phyloP scores from a whole-genome alignment of 495 filamentous ascomycete genomes.

The Aspergillus leporis region DNA sequence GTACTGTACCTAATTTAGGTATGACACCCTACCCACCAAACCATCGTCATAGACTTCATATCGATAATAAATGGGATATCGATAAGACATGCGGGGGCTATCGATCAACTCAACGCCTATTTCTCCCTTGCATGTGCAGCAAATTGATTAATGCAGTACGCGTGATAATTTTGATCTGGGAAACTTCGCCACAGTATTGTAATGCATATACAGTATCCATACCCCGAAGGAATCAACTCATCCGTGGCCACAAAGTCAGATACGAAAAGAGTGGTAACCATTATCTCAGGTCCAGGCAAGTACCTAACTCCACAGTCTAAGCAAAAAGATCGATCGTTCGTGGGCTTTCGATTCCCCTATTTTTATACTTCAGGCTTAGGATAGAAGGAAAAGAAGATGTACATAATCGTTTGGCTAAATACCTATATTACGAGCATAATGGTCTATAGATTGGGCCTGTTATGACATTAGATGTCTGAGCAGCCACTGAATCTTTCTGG shows the following conservation, averaged over 20 bases:
- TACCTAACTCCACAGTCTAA: background rate
- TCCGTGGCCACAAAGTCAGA: background rate
- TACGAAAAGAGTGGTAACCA: background rate
- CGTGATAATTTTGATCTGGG: background rate
- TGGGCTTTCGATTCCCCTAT: too few species aligned
- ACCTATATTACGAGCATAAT: too few species aligned
- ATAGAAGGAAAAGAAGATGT: background rate
- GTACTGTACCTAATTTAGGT: background rate
- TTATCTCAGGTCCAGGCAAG: background rate
- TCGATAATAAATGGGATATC: constrained; percentile 12
- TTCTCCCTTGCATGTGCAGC: constrained; percentile 27
- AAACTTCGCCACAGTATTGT: constrained; percentile 1
- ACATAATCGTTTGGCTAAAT: too few species aligned
- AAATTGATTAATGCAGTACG: constrained; percentile 11
- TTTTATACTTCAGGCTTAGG: background rate
- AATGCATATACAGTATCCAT: background rate
- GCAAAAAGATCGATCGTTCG: too few species aligned
- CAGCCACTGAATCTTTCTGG: too few species aligned
- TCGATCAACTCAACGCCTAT: constrained; percentile 13
- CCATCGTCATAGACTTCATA: constrained; percentile 3
- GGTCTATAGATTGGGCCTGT: too few species aligned
- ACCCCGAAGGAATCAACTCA: background rate
- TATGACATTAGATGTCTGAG: too few species aligned
- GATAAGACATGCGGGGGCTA: constrained; percentile 21
- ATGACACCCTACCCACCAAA: background rate